Conservation (phyloP, 768 basidiomycete genomes). For the Mycena floridula region DNA sequence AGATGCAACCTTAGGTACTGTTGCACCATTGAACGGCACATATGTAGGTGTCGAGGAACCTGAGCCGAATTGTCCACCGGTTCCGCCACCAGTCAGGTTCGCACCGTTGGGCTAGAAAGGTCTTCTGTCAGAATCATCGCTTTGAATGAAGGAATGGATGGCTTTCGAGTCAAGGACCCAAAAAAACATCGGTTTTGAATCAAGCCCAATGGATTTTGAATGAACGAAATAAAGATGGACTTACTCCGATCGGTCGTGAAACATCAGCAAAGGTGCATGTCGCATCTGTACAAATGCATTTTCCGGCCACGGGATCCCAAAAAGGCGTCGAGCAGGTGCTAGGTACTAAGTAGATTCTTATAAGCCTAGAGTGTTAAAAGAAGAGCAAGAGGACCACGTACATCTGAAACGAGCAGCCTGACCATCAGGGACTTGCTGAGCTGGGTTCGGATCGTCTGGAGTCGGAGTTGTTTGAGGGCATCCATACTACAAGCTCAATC, state of each 20-base stretch:
- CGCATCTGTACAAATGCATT: constrained; percentile 53
- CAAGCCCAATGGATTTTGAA: too few species aligned
- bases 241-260: constrained; percentile 59
- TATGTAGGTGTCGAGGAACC: constrained; percentile 25
- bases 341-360: constrained; percentile 37
- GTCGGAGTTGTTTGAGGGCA: constrained; percentile 55
- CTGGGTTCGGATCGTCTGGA: constrained; percentile 58
- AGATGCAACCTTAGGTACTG: not conserved
- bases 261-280: constrained; percentile 60
- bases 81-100: constrained; percentile 60
- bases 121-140: constrained; percentile 2
- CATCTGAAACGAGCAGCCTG: constrained; percentile 46
- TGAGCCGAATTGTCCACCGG: constrained; percentile 26
- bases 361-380: not conserved
- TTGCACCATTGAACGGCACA: constrained; percentile 42
- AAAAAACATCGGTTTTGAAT: too few species aligned
- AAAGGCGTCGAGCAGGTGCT: constrained; percentile 71
- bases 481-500: constrained; percentile 48
- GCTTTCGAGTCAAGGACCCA: too few species aligned
- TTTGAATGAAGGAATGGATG: too few species aligned
- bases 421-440: constrained; percentile 44
- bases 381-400: constrained; percentile 31
- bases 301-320: constrained; percentile 70
- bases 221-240: too few species aligned
- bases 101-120: constrained; percentile 53